Evolutionary conservation across 805 yeast species (phyloP), one percentile per base, ranked within the genome.

Genomic region (Candida taoyuanica): DNA sequence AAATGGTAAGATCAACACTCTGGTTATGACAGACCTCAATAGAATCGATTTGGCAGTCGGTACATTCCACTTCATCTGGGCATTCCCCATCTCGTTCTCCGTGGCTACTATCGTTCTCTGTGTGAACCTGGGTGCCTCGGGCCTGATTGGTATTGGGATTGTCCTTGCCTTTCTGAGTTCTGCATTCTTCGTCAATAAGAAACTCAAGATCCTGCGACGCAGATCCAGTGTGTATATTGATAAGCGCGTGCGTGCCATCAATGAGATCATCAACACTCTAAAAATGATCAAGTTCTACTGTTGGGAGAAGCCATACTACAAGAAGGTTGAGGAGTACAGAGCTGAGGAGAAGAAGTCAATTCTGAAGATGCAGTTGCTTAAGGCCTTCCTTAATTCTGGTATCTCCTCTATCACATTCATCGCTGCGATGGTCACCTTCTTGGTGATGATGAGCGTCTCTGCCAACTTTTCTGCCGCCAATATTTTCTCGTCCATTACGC

Each of bases 271-370:
- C 47, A 78, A 74, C 53, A 78, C 83, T 47, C 74, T 89, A 71
- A 85, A 84, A 54, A 73, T 82, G 65, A 85, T 89, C 59, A 89
- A 89, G 64, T 84, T 74, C 58, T 89, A 88, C 58, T 85, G 94
- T 1, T 89, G 96, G 96, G 97, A 89, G 62, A 69, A 68, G 23
- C 88, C 96, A 1, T 89, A 86, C 56, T 69, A 70, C 37, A 58
- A 69, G 8, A 64, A 71, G 36, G 71, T 89, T 25, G 53, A 74
- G 13, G 69, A 66, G 11, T 67, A 75, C 19, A 74, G 97, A 56
- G 51, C 55, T 0, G 54, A 64, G 16, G 97, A 88, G 61, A 78
- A 85, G 73, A 49, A 53, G 4, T 65, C 68, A 35, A 71, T 89
- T 42, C 70, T 78, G 45, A 66, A 63, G 37, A 74, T 86, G 67